A percentile compares a stretch with the other conserved stretches of the same genome.
Evolutionary conservation across 169 alveolate genomes (phyloP).

Genomic region (Eimeria praecox): DNA sequence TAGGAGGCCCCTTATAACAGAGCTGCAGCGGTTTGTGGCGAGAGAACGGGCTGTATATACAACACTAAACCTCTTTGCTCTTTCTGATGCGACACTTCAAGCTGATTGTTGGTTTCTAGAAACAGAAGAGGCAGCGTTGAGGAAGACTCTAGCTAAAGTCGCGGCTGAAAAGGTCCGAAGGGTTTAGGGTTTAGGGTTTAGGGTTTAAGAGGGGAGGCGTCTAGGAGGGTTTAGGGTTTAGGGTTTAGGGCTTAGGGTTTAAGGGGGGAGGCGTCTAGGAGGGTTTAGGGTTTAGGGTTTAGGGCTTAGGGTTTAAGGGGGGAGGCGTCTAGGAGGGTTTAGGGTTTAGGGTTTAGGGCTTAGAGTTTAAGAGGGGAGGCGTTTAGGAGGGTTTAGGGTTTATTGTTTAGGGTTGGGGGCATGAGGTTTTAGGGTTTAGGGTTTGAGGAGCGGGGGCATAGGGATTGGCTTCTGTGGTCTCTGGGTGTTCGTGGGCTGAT

Average conservation of each 20-base stretch:
- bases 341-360: not conserved
- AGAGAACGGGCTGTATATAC: slow-evolving; percentile 97
- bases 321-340: no score
- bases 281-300: slow-evolving; percentile 20
- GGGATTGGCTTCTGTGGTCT: not conserved
- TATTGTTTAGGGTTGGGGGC: no score
- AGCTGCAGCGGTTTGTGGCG: slow-evolving; percentile 94
- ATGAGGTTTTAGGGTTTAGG: no score
- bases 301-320: no score
- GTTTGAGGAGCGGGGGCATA: no score
- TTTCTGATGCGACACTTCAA: slow-evolving; percentile 59
- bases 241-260: slow-evolving; percentile 21
- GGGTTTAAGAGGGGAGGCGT: not conserved
- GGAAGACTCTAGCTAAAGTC: slow-evolving; percentile 45
- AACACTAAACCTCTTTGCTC: slow-evolving; percentile 94
- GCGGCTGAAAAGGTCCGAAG: slow-evolving; percentile 55
- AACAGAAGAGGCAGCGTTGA: slow-evolving; percentile 7
- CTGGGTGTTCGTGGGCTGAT: no score
- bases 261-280: not conserved
- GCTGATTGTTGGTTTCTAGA: slow-evolving; percentile 82
- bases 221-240: not conserved
- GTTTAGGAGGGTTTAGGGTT: no score
- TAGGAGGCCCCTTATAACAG: slow-evolving; percentile 92
- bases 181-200: slow-evolving; percentile 39
- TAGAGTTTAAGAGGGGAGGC: no score